Evolutionary conservation across 2,329 filamentous ascomycete species (phyloP), one percentile per base, ranked within the genome.

Genomic region (Phyllosticta paracitricarpa): DNA sequence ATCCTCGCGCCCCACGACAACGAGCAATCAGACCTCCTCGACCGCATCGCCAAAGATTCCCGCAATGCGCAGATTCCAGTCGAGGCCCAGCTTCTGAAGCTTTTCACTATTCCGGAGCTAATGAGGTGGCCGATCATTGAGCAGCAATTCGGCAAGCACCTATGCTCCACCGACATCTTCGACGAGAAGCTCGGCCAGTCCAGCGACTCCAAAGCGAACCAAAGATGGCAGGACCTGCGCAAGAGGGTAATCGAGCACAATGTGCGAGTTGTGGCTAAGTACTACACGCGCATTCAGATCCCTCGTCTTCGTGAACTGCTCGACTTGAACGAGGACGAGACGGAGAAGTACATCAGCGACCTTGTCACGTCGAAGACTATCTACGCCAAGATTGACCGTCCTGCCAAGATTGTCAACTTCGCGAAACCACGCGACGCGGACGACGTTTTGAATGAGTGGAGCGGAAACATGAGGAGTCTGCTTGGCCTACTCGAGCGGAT

Each of bases 241-340:
- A 97, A 97, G 83, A 91, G 94, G 59, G 94, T 99, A 64, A 99
- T 99, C 69, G 94, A 99, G 80, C 94, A 99, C 79, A 99, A 99
- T 67, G 93, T 99, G 59, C 90, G 94, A 58, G 94, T 99, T 1
- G 85, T 99, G 48, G 94, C 94, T 69, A 96, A 96, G 77, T 99
- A 99, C 82, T 99, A 99, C 79, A 99, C 94, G 24, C 90, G 94
- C 68, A 96, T 99, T 72, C 88, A 91, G 74, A 94, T 97, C 83
- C 85, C 87, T 66, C 89, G 94, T 35, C 81, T 99, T 64, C 96
- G 91, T 7, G 84, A 94, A 75, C 84, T 99, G 30, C 85, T 99
- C 61, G 94, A 99, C 72, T 81, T 99, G 66, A 88, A 88, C 0
- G 91, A 96, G 73, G 91, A 96, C 63, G 94, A 99, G 81, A 97